Evolutionary conservation across 768 basidiomycete genomes (phyloP).

Genomic region (Agaricus sinodeliciosus): DNA sequence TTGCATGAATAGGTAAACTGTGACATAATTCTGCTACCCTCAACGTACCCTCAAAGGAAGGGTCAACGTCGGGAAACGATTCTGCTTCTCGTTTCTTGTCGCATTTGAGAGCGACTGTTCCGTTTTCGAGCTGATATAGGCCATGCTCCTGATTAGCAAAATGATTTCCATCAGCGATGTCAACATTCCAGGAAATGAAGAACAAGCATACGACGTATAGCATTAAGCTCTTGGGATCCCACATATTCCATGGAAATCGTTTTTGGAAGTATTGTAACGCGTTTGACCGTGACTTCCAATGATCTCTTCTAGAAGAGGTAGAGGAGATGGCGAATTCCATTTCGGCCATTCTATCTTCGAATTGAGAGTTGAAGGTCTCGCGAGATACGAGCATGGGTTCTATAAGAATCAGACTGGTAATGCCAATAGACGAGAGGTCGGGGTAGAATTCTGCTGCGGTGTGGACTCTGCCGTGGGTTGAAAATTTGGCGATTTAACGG

Average conservation of each 20-base stretch:
- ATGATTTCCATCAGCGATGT: neutral
- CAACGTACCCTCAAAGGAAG: slow-evolving; percentile 33
- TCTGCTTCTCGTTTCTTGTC: slow-evolving; percentile 37
- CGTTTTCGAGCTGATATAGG: slow-evolving; percentile 21
- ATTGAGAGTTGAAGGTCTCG: slow-evolving; percentile 27
- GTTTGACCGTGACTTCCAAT: slow-evolving; percentile 33
- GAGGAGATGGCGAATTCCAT: slow-evolving; percentile 32
- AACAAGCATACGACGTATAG: slow-evolving; percentile 30
- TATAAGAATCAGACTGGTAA: slow-evolving; percentile 29
- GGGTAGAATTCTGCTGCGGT: slow-evolving; percentile 27
- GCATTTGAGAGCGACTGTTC: slow-evolving; percentile 35
- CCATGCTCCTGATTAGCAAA: slow-evolving; percentile 26
- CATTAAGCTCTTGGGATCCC: slow-evolving; percentile 34
- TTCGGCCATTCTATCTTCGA: slow-evolving; percentile 29
- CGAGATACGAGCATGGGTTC: slow-evolving; percentile 37
- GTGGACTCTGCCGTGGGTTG: slow-evolving; percentile 24
- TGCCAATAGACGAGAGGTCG: slow-evolving; percentile 21
- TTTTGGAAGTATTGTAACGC: slow-evolving; percentile 37
- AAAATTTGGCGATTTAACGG: neutral
- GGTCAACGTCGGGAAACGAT: slow-evolving; percentile 37
- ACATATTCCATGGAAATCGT: slow-evolving; percentile 38
- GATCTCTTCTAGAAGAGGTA: slow-evolving; percentile 29
- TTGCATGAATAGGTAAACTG: slow-evolving; percentile 34
- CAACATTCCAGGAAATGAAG: neutral
- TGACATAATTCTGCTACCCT: slow-evolving; percentile 27